A percentile compares a stretch with the other conserved stretches of the same genome.
Evolutionary conservation across 1,284 basidiomycete genomes (phyloP).

Genomic region (Tilletia indica): DNA sequence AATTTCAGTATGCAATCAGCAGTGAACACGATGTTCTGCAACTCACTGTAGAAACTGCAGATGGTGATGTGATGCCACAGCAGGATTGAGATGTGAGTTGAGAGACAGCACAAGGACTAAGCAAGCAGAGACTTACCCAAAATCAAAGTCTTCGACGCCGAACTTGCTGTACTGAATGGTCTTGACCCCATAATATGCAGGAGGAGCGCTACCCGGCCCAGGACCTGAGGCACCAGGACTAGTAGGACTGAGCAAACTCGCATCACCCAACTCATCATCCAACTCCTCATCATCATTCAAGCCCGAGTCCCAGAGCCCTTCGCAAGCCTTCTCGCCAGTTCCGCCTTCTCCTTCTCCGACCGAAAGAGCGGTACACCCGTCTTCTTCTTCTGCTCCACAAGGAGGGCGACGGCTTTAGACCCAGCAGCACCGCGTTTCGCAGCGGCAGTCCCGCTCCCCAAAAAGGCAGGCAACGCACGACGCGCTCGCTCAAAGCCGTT

Average conservation of each 20-base stretch:
- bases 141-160: conserved; percentile 99
- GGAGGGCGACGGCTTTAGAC: conserved; percentile 45
- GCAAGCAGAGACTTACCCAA: conserved; percentile 60
- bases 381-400: conserved; percentile 14
- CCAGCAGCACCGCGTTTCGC: conserved; percentile 22
- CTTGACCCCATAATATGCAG: conserved; percentile 81
- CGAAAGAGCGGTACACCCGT: conserved; percentile 68
- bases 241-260: conserved; percentile 17
- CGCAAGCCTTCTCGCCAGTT: conserved; percentile 46
- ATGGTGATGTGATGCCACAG: too few species aligned
- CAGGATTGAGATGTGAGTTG: too few species aligned
- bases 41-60: conserved; percentile 42
- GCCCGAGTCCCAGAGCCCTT: conserved; percentile 7
- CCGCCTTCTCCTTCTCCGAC: conserved; percentile 68
- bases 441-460: conserved; percentile 44
- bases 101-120: too few species aligned
- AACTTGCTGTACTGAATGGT: conserved; percentile 99
- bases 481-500: conserved; percentile 6
- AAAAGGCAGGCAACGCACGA: conserved; percentile 5
- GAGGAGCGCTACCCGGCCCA: conserved; percentile 59
- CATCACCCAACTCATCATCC: conserved; percentile 32
- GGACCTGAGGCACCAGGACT: conserved; percentile 20
- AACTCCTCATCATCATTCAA: conserved; percentile 35
- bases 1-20: conserved; percentile 74
- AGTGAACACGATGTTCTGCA: background rate